Conservation (phyloP, 805 yeast species). For the Millerozyma acaciae region DNA sequence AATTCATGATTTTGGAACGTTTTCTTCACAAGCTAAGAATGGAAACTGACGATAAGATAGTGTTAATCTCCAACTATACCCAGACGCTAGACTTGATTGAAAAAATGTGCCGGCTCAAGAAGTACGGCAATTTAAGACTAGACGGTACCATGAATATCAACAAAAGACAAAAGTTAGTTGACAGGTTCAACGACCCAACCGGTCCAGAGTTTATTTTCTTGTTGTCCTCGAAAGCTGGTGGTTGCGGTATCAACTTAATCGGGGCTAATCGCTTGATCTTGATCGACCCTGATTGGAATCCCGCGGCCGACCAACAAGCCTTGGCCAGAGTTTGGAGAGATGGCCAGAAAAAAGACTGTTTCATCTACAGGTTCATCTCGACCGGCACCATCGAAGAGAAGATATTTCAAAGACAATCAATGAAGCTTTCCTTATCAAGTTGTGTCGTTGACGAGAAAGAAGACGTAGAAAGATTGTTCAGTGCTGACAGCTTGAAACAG, state of each 20-base stretch:
- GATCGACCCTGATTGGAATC: constrained; percentile 95
- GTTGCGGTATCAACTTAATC: constrained; percentile 95
- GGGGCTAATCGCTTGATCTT: constrained; percentile 91
- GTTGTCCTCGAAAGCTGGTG: constrained; percentile 94
- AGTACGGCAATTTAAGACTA: constrained; percentile 74
- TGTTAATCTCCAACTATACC: constrained; percentile 89
- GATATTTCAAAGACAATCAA: constrained; percentile 91
- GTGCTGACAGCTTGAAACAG: constrained; percentile 73
- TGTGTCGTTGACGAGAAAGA: constrained; percentile 97
- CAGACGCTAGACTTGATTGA: constrained; percentile 91
- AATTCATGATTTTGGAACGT: constrained; percentile 78
- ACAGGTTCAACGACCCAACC: constrained; percentile 85
- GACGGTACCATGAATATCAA: constrained; percentile 93
- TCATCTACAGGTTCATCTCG: constrained; percentile 86
- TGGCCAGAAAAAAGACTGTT: constrained; percentile 96
- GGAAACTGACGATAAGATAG: constrained; percentile 93
- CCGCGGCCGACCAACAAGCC: constrained; percentile 98
- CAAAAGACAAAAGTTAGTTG: constrained; percentile 90
- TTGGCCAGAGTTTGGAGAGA: constrained; percentile 98
- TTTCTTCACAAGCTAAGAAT: constrained; percentile 70
- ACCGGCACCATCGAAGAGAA: constrained; percentile 97
- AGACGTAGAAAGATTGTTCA: constrained; percentile 88
- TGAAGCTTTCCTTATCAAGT: constrained; percentile 87
- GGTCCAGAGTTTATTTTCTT: constrained; percentile 84
- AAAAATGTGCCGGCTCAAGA: constrained; percentile 68